These are phyloP conservation scores for Cylindrotheca fusiformis DNA, from an alignment of 108 stramenopile genomes.

Conservation along the genomic window DNA sequence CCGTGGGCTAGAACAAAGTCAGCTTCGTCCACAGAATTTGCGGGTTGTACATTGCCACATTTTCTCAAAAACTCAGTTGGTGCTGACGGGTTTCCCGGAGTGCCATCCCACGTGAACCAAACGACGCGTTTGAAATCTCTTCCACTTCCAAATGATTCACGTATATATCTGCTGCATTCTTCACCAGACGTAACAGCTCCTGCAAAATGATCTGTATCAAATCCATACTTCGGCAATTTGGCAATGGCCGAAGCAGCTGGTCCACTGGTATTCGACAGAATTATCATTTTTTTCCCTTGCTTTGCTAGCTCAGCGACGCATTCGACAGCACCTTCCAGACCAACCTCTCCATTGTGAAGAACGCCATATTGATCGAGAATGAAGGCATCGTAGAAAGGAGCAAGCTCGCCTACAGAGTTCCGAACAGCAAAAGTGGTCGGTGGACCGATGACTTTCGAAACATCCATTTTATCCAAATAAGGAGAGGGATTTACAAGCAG, in stretches of 20 bases:
- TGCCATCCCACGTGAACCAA: slow-evolving; percentile 60
- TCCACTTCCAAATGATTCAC: slow-evolving; percentile 23
- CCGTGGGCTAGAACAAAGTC: slow-evolving; percentile 74
- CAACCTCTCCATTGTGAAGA: slow-evolving; percentile 76
- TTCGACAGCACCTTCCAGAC: slow-evolving; percentile 64
- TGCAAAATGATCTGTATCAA: slow-evolving; percentile 54
- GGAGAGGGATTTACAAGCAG: too few species aligned
- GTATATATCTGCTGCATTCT: slow-evolving; percentile 48
- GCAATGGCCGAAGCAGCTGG: slow-evolving; percentile 43
- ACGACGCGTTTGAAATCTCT: slow-evolving; percentile 43
- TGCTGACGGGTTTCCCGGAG: slow-evolving; percentile 24
- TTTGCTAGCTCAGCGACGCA: slow-evolving; percentile 44
- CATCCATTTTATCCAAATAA: too few species aligned
- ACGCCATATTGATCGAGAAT: slow-evolving; percentile 93
- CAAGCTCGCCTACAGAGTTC: too few species aligned
- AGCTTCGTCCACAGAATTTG: slow-evolving; percentile 56
- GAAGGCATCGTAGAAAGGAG: slow-evolving; percentile 69
- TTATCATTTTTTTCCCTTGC: slow-evolving; percentile 67
- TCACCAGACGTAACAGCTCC: slow-evolving; percentile 86
- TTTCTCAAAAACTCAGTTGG: slow-evolving; percentile 49
- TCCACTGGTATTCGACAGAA: slow-evolving; percentile 83
- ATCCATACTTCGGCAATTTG: slow-evolving; percentile 69
- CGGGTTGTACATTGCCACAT: slow-evolving; percentile 53
- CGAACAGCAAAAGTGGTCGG: too few species aligned
- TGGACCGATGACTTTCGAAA: too few species aligned